A percentile compares a stretch with the other conserved stretches of the same genome.
Evolutionary conservation across 1,284 basidiomycete species (phyloP).

Genomic region (Rhodotorula sp.): DNA sequence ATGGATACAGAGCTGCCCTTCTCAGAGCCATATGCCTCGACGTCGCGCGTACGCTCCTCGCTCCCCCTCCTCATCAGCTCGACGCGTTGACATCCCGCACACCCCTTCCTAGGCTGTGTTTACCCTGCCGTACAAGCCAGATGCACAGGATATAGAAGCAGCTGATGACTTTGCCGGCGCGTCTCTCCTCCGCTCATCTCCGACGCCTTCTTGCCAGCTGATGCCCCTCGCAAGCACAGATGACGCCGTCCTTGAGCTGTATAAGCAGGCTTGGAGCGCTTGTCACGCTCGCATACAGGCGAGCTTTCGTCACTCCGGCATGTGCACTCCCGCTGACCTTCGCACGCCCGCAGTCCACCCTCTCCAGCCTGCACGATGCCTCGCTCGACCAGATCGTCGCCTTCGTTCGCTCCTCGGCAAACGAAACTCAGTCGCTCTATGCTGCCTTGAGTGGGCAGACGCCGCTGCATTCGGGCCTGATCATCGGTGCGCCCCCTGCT

Average conservation of each 20-base stretch:
- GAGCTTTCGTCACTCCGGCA: background rate
- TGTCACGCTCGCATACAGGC: conserved; percentile 18
- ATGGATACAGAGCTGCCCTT: conserved; percentile 18
- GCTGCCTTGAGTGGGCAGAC: background rate
- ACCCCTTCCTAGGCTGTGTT: conserved; percentile 17
- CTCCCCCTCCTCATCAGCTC: background rate
- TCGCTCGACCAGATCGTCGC: conserved; percentile 36
- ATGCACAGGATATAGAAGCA: background rate
- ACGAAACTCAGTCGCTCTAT: background rate
- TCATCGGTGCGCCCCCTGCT: conserved; percentile 27
- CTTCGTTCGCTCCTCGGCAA: conserved; percentile 10
- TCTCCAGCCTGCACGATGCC: conserved; percentile 33
- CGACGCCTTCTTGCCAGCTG: background rate
- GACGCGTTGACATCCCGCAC: background rate
- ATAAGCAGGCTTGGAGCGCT: conserved; percentile 20
- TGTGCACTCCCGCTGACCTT: no score
- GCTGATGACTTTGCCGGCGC: background rate
- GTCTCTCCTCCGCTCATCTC: no score
- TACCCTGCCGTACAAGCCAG: conserved; percentile 25
- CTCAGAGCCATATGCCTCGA: conserved; percentile 30
- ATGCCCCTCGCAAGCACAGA: background rate
- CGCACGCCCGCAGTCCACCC: conserved; percentile 10
- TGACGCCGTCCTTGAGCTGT: background rate
- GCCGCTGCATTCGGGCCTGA: conserved; percentile 24
- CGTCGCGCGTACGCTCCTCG: conserved; percentile 24